Conservation (phyloP, 371 early-diverging fungal genomes). For the Lichtheimia hyalospora region DNA sequence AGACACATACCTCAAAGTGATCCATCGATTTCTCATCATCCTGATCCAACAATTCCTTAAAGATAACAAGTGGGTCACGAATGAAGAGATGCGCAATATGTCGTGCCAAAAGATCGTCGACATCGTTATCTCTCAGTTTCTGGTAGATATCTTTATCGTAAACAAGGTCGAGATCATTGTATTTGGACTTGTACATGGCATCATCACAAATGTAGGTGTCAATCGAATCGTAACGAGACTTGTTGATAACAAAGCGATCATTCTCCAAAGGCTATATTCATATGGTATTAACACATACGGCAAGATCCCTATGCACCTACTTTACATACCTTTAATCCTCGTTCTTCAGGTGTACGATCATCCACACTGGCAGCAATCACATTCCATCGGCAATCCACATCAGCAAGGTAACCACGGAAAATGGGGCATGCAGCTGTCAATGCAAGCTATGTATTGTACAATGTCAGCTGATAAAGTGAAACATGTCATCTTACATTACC, state of each 20-base stretch:
- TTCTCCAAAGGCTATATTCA: constrained; percentile 64
- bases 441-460: constrained; percentile 58
- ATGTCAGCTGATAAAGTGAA: no score
- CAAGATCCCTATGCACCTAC: not conserved
- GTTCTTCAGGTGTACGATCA: constrained; percentile 94
- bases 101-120: constrained; percentile 90
- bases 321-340: constrained; percentile 71
- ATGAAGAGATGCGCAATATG: constrained; percentile 98
- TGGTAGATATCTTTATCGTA: constrained; percentile 81
- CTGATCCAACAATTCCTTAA: constrained; percentile 85
- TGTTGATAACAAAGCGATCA: constrained; percentile 80
- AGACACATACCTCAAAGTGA: constrained; percentile 89
- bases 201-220: constrained; percentile 89
- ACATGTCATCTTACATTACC: constrained; percentile 27
- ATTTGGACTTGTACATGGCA: constrained; percentile 77
- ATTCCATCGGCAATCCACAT: constrained; percentile 98
- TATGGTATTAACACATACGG: not conserved
- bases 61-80: constrained; percentile 97
- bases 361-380: constrained; percentile 95
- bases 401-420: constrained; percentile 92
- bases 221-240: constrained; percentile 97
- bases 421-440: constrained; percentile 95
- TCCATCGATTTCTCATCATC: constrained; percentile 84
- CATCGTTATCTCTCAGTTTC: constrained; percentile 65
- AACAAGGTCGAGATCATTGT: constrained; percentile 92